Base-by-base conservation (phyloP, 495 filamentous ascomycete genomes). In the Cryomyces minteri region DNA sequence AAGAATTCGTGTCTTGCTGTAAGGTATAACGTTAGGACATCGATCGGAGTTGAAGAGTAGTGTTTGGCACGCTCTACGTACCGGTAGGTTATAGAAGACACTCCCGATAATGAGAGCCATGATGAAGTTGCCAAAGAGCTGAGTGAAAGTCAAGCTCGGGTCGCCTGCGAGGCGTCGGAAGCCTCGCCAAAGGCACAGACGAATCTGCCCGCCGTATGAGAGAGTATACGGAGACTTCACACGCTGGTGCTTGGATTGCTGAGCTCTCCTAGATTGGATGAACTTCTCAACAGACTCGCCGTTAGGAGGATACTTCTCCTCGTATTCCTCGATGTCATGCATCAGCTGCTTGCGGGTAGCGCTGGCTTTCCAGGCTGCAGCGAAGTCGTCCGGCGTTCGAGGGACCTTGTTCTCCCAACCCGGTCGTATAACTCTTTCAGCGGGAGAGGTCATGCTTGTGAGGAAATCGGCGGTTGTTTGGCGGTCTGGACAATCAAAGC, bases 51-150 rank as follows among this genome's bases (percentile, higher is more conserved):
- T 25, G 18, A 25, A 25, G 18, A 25, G 18, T 1, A 2, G 2
- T 25, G 2, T 25, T 25, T 25, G 18, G 18, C 18, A 25, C 2
- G 18, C 18, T 25, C 18, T 25, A 25, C 18, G 18, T 25, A 25
- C 18, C 18, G 1, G 18, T 25, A 25, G 18, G 50, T 92, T 79
- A 62, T 77, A 88, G 64, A 93, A 95, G 39, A 94, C 75, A 52
- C 73, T 81, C 14, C 79, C 72, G 53, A 93, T 73, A 57, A 95
- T 79, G 25, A 94, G 62, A 11, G 82, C 68, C 73, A 88, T 79
- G 53, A 71, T 55, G 43, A 69, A 67, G 54, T 93, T 90, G 31
- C 78, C 83, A 51, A 93, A 68, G 8, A 90, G 64, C 28, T 73
- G 64, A 5, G 74, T 72, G 30, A 92, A 46, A 4, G 80, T 81